Evolutionary conservation across 768 basidiomycete species (phyloP).

Genomic region (Trametes gibbosa): DNA sequence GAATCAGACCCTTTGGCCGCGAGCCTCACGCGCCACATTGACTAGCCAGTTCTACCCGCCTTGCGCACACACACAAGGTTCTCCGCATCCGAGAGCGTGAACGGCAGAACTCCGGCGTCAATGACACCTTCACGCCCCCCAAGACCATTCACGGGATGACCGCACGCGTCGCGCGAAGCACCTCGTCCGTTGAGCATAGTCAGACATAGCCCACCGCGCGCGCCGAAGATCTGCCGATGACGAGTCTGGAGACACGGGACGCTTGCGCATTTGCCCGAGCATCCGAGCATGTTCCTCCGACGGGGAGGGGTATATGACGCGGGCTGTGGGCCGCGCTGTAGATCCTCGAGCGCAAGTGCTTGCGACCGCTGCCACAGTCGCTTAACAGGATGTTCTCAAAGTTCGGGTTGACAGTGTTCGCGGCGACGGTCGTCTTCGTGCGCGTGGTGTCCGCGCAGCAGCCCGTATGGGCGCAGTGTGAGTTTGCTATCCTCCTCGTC

Average conservation of each 20-base stretch:
- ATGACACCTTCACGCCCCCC: background rate
- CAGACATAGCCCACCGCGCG: background rate
- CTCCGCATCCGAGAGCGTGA: no score
- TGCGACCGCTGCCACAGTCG: background rate
- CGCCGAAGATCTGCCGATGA: background rate
- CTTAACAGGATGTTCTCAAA: conserved; percentile 10
- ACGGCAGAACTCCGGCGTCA: background rate
- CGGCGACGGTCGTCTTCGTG: conserved; percentile 10
- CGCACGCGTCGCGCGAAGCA: no score
- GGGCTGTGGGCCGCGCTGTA: no score
- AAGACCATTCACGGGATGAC: background rate
- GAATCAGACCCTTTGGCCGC: no score
- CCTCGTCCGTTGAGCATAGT: no score
- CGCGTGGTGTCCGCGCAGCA: conserved; percentile 16
- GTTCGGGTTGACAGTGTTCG: conserved; percentile 6
- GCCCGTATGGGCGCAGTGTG: conserved; percentile 21
- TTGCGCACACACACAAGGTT: no score
- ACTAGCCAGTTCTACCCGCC: no score
- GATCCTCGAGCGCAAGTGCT: no score
- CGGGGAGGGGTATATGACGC: no score
- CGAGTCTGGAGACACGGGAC: background rate
- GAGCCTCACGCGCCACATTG: no score
- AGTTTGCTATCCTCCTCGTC: background rate
- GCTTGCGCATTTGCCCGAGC: background rate
- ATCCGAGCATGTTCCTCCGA: background rate